A percentile compares a stretch with the other conserved stretches of the same genome.
Conservation (phyloP, 257 asterid species). For the Craterostigma plantagineum region DNA sequence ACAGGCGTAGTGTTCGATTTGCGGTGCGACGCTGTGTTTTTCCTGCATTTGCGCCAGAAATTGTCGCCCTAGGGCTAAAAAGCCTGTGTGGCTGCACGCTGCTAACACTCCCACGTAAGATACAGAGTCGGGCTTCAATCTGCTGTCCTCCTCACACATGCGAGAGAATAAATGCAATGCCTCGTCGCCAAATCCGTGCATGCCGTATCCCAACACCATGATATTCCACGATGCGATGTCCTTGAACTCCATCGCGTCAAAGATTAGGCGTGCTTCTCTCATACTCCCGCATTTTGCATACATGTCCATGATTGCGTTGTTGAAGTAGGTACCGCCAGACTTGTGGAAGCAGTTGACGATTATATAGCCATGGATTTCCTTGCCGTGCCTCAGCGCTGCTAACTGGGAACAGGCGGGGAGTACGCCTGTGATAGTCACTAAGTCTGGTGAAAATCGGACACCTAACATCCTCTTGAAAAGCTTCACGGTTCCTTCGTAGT, state of each 20-base stretch:
- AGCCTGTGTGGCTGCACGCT: constrained; percentile 78
- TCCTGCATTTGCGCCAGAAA: constrained; percentile 44
- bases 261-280: constrained; percentile 45
- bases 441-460: constrained; percentile 42
- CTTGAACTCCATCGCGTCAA: constrained; percentile 30
- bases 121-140: constrained; percentile 49
- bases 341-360: constrained; percentile 23
- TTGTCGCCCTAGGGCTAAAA: constrained; percentile 32
- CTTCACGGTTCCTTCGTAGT: constrained; percentile 42
- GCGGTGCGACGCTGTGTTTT: constrained; percentile 33
- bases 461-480: constrained; percentile 38
- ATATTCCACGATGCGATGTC: constrained; percentile 86
- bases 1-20: constrained; percentile 60
- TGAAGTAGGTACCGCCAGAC: constrained; percentile 16
- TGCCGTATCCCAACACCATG: constrained; percentile 74
- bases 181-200: constrained; percentile 56
- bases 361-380: constrained; percentile 57
- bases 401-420: constrained; percentile 64
- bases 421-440: constrained; percentile 48
- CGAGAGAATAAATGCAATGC: constrained; percentile 41
- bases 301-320: constrained; percentile 80
- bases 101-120: constrained; percentile 64
- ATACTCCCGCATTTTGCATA: constrained; percentile 71
- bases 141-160: constrained; percentile 24
- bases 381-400: constrained; percentile 57